phyloP scores from a whole-genome alignment of 805 yeast species.

The Monosporozyma servazzii region DNA sequence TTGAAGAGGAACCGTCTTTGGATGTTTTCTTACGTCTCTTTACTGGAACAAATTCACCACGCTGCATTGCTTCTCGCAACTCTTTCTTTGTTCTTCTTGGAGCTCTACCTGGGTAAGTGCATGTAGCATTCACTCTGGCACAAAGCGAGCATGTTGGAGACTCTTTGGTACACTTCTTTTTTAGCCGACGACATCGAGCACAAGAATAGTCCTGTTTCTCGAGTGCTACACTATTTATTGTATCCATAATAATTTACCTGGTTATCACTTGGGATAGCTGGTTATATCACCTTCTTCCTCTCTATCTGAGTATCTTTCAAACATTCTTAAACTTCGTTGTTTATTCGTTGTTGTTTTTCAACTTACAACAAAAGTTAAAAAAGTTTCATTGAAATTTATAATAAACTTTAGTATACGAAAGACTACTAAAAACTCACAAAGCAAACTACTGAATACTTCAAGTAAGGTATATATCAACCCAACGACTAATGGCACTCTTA shows the following conservation, averaged over 20 bases:
- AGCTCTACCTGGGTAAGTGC: constrained; percentile 38
- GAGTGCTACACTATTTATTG: not conserved
- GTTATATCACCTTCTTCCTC: not conserved
- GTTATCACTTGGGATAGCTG: not conserved
- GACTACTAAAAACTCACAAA: not conserved
- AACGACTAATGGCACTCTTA: too few relatives aligned
- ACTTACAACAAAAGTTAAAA: not conserved
- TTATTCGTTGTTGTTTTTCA: not conserved
- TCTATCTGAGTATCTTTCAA: not conserved
- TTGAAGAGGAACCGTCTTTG: not conserved
- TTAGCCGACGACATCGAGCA: constrained; percentile 38
- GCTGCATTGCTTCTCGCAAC: constrained; percentile 16
- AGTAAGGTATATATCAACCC: too few relatives aligned
- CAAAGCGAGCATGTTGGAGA: constrained; percentile 39
- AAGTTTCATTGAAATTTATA: not conserved
- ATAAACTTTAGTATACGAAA: not conserved
- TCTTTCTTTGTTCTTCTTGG: constrained; percentile 33
- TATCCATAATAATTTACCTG: not conserved
- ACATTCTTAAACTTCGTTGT: not conserved
- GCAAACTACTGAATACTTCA: too few relatives aligned
- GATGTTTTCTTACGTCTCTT: constrained; percentile 1
- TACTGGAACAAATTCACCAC: constrained; percentile 17
- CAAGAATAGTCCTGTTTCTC: constrained; percentile 32
- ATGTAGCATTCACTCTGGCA: constrained; percentile 26
- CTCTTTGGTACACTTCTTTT: constrained; percentile 41